These are phyloP conservation scores for Plenodomus tracheiphilus DNA, from an alignment of 2,329 filamentous ascomycete genomes.

Conservation along the genomic window DNA sequence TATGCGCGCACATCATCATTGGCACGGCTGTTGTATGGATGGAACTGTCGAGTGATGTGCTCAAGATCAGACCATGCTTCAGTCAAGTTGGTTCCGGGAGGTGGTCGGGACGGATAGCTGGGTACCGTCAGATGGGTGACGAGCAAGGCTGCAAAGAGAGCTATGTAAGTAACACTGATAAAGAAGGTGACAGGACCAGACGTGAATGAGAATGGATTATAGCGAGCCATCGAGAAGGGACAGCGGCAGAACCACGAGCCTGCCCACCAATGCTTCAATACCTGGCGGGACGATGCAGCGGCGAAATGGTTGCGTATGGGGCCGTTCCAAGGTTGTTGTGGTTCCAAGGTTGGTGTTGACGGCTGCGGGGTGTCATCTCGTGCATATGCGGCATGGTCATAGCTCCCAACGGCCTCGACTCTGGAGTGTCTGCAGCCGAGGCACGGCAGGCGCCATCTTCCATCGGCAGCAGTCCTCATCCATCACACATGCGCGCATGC, in stretches of 20 bases:
- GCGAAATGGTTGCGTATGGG: neutral
- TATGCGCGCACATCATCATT: conserved; percentile 82
- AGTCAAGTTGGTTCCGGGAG: conserved; percentile 73
- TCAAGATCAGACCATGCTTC: conserved; percentile 87
- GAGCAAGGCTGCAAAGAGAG: conserved; percentile 72
- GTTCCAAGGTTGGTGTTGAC: neutral
- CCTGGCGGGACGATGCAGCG: neutral
- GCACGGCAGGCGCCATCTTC: neutral
- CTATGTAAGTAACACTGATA: conserved; percentile 75
- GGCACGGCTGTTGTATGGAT: conserved; percentile 83
- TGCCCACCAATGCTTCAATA: neutral
- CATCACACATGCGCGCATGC: neutral
- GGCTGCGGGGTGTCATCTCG: neutral
- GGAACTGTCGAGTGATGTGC: conserved; percentile 72
- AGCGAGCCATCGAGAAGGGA: conserved; percentile 35
- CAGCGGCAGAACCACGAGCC: neutral
- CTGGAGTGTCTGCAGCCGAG: neutral
- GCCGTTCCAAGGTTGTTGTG: conserved; percentile 1
- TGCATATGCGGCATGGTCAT: neutral
- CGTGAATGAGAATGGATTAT: conserved; percentile 69
- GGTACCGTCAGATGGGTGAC: conserved; percentile 78
- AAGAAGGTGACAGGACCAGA: conserved; percentile 81
- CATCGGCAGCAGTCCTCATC: neutral
- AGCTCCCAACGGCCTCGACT: neutral
- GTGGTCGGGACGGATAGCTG: conserved; percentile 59